Evolutionary conservation across 1,139 yeast genomes (phyloP), one percentile per base, ranked within the genome.

Genomic region (Pichia sorboxylosa): DNA sequence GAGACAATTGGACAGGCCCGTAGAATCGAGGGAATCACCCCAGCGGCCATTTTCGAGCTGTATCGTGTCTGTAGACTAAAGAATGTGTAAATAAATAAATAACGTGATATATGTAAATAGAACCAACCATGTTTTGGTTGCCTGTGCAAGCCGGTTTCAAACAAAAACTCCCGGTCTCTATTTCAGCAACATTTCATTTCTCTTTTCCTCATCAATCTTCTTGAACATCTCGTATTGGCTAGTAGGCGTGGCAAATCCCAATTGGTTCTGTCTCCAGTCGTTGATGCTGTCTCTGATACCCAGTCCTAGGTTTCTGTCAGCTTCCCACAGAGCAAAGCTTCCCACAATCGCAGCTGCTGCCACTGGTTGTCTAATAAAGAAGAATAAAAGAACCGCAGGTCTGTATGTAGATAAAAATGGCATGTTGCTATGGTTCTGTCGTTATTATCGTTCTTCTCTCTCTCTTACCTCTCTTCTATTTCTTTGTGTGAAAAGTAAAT

Each of bases 1-100:
- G 72, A 71, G 35, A 90, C 96, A 0, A 72, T 90, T 31, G 97
- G 97, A 0, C 97, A 90, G 52, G 97, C 97, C 0, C 67, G 94
- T 49, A 66, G 97, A 44, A 80, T 87, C 13, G 94, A 90, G 49
- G 97, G 98, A 0, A 77, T 90, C 1, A 90, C 97, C 0, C 95
- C 97, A 0, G 83, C 85, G 2, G 79, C 87, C 0, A 60, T 78
- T 3, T 78, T 78, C 46, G 85, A 78, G 45, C 61, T 80, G 26
- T 78, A 72, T 46, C 53, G 63, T 30, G 45, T 63, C 18, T 45
- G 51, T 6, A 45, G 42, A 26, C 37, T 37, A 23, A 7, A 11
- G 13, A 7, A n/a, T 14, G 7, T 23, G 25, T 7, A 23, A 23
- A 23, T 7, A 23, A 19, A 21, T 6, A 17, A 19, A 28, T 27